Evolutionary conservation across 176 grass and related monocot species (phyloP).

Genomic region (Aegilops sharonensis): DNA sequence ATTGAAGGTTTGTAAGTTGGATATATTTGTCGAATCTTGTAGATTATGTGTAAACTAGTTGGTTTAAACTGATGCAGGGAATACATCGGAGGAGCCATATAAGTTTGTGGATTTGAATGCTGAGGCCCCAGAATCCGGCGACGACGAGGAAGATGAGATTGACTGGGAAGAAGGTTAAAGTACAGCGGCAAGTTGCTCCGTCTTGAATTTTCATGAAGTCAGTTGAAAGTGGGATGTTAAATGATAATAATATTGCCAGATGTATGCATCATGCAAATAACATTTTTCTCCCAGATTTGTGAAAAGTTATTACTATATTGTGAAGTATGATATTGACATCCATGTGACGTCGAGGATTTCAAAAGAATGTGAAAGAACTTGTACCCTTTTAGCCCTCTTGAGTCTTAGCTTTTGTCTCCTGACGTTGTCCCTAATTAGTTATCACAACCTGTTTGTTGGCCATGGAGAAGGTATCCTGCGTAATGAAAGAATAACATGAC

Average conservation of each 20-base stretch:
- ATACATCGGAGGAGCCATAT: conserved; percentile 43
- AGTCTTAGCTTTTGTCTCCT: no score
- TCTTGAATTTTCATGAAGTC: neutral
- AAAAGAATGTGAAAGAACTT: neutral
- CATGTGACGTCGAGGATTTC: neutral
- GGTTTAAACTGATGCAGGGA: conserved; percentile 40
- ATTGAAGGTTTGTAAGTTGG: neutral
- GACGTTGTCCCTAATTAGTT: no score
- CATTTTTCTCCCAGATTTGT: neutral
- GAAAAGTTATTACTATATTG: neutral
- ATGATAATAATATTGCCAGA: neutral
- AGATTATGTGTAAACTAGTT: neutral
- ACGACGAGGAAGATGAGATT: conserved; percentile 71
- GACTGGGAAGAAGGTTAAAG: conserved; percentile 85
- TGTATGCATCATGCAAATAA: neutral
- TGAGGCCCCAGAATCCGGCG: conserved; percentile 70
- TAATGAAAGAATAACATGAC: no score
- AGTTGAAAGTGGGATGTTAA: neutral
- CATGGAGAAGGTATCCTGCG: no score
- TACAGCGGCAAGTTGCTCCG: neutral
- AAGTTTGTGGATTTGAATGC: conserved; percentile 82
- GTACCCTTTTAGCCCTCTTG: no score
- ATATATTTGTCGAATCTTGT: neutral
- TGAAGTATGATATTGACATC: neutral
- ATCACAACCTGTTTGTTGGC: no score